phyloP scores from a whole-genome alignment of 2,329 filamentous ascomycete species.

The Pseudocercospora fijiensis region DNA sequence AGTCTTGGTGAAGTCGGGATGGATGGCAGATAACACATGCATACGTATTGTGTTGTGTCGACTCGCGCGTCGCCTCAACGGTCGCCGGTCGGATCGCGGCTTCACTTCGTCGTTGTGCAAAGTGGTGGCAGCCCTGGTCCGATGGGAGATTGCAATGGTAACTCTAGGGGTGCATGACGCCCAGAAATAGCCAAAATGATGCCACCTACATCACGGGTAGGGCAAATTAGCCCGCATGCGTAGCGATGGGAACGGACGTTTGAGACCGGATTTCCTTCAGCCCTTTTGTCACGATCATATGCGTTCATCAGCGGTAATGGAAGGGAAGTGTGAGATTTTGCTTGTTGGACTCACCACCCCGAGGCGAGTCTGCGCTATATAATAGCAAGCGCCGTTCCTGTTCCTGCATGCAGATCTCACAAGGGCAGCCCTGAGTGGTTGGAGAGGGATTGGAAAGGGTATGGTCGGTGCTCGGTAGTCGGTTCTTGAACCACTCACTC shows the following conservation, averaged over 20 bases:
- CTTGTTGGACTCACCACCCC: slow-evolving; percentile 14
- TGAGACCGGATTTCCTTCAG: neutral
- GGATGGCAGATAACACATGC: neutral
- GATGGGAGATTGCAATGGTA: slow-evolving; percentile 3
- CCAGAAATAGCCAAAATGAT: slow-evolving; percentile 1
- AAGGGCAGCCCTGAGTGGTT: slow-evolving; percentile 12
- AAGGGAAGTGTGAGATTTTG: slow-evolving; percentile 9
- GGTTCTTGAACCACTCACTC: slow-evolving; percentile 3
- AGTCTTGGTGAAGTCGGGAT: neutral
- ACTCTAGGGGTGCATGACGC: slow-evolving; percentile 12
- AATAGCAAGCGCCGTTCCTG: slow-evolving; percentile 22
- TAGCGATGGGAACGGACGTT: neutral
- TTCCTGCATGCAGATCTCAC: slow-evolving; percentile 19
- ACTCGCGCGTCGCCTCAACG: neutral
- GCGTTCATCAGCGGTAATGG: neutral
- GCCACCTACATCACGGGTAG: slow-evolving; percentile 2
- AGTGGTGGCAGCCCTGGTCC: slow-evolving; percentile 4
- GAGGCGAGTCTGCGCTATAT: slow-evolving; percentile 9
- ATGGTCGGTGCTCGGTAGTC: slow-evolving; percentile 15
- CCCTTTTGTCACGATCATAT: neutral
- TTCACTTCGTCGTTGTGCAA: neutral
- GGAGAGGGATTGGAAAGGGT: slow-evolving; percentile 6
- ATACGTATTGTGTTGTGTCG: neutral
- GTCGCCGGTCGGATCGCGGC: slow-evolving; percentile 1
- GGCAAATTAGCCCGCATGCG: neutral